Base-by-base conservation (phyloP, 1,284 basidiomycete species). In the Papiliotrema nemorosa region DNA sequence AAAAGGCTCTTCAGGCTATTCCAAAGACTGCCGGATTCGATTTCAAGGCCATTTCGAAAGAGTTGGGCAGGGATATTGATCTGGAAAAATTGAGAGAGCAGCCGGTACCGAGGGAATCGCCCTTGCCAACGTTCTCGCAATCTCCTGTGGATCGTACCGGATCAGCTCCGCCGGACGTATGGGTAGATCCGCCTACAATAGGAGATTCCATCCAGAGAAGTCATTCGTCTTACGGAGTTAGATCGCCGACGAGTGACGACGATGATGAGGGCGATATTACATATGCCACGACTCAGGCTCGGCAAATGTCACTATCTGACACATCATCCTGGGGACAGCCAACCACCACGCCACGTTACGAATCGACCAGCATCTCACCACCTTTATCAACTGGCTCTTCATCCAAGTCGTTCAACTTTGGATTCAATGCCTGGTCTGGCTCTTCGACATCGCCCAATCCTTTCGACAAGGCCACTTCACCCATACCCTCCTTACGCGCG, bases 51-150 rank as follows among this genome's bases (percentile, higher is more conserved):
- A 76, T 76, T 42, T 72, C 72, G 7, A 54, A 62, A 34, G 73
- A 67, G 31, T 55, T 76, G 9, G 75, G 75, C 45, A 76, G 75
- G 57, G 70, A 76, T 18, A 69, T 76, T 36, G 67, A 76, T 44
- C 53, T 73, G 22, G 60, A 69, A n/a, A 62, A 56, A 21, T 48
- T 69, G 3, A 40, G 48, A 25, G 53, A 57, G 22, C 59, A 64
- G 7, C 42, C 39, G 24, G 49, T 53, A 16, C 39, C 29, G 26
- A 24, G 35, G 20, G n/a, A 41, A 24, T 31, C 47, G 13, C 36
- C 37, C 10, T 41, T 39, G 18, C 46, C 42, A 13, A 27, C 40
- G 2, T 33, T 18, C 21, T 9, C 40, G 27, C 33, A 39, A 37
- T 29, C 36, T 36, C n/a, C 53, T 14, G 39, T 61, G 5, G 64